Base-by-base conservation (phyloP, 2,329 filamentous ascomycete genomes). In the Penicillium hordei region DNA sequence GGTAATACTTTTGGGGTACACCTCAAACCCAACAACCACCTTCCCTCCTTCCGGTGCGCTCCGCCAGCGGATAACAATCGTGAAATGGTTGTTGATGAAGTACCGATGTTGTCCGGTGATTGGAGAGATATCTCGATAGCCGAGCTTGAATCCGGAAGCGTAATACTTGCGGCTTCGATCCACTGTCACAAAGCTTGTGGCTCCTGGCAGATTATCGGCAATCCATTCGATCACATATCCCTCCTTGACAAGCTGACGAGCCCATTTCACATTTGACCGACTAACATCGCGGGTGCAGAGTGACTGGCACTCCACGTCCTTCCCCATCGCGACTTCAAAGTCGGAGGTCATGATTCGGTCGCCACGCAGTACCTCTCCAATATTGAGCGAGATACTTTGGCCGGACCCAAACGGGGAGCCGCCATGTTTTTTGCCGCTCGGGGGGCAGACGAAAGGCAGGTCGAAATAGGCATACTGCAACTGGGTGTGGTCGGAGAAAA, bases 201-300 rank as follows among this genome's bases (percentile, higher is more conserved):
- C 91, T 7, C 91, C 91, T 1, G 92, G 91, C 10, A 96, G 81
- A 68, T 96, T 96, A 74, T 96, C 91, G 62, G 94, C 89, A 65
- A 96, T 95, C 92, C 91, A 96, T 75, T 96, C 91, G 2, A 88
- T 87, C n/a, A 94, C 86, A 72, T 94, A 95, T 36, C 89, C 90
- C 52, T 92, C 84, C 60, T 83, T 83, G 39, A 96, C 87, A 68
- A 96, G 77, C 60, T 92, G 81, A 65, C 83, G 84, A 5, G 89
- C 89, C 70, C 86, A 84, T 65, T 83, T 82, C 57, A 95, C 74
- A 46, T 87, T 88, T 45, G 81, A 79, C 39, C 84, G 82, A 61
- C 84, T 83, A 17, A 94, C 79, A 54, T 88, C 82, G 50, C 82
- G 82, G 38, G 83, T 88, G 76, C 92, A 94, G 12, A 96, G 82